Evolutionary conservation across 2,329 filamentous ascomycete genomes (phyloP).

Genomic region (Calonectria leucothoes): DNA sequence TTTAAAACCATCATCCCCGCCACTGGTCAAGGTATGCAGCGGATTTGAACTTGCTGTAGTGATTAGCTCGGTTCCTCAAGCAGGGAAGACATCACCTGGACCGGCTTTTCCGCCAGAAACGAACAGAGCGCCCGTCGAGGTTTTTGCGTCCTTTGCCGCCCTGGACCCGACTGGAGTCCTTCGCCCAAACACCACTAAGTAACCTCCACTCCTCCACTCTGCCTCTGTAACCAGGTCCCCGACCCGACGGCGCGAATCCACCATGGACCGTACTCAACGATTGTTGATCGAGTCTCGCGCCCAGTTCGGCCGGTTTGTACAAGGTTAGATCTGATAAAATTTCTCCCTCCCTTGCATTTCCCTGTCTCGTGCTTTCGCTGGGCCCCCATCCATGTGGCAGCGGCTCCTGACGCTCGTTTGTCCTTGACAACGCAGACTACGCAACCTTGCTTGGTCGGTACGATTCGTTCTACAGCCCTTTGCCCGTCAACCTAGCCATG

Average conservation of each 20-base stretch:
- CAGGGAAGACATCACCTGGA: not conserved
- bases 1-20: conserved; percentile 10
- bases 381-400: conserved; percentile 22
- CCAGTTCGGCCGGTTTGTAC: conserved; percentile 32
- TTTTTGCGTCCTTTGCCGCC: not conserved
- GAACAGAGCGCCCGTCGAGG: not conserved
- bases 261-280: conserved; percentile 37
- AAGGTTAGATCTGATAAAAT: conserved; percentile 39
- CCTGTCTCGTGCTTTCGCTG: not conserved
- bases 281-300: conserved; percentile 36
- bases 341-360: not conserved
- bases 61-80: not conserved
- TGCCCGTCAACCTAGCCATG: conserved; percentile 34
- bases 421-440: conserved; percentile 36
- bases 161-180: not conserved
- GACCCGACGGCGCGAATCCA: conserved; percentile 25
- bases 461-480: conserved; percentile 6
- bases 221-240: conserved; percentile 31
- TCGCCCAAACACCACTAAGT: conserved; percentile 15
- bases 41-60: not conserved
- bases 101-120: not conserved
- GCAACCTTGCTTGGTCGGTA: conserved; percentile 30
- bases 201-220: conserved; percentile 28
- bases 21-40: not conserved
- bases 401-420: conserved; percentile 38